phyloP scores from a whole-genome alignment of 2,329 filamentous ascomycete species.

The Pseudomassariella vexata region DNA sequence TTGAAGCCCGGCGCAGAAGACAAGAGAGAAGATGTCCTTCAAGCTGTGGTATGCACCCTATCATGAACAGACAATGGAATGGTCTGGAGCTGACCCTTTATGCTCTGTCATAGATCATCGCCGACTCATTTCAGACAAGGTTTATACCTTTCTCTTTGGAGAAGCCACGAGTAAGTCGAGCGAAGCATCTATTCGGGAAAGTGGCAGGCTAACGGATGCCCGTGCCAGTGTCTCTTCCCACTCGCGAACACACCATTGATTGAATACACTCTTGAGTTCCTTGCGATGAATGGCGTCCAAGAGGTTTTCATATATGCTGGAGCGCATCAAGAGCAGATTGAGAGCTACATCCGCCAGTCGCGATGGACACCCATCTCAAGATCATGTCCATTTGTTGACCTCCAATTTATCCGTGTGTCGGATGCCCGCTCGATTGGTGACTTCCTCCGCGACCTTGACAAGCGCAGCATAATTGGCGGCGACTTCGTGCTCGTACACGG shows the following conservation, averaged over 20 bases:
- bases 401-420: slow-evolving; percentile 79
- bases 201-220: slow-evolving; percentile 4
- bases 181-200: background rate
- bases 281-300: slow-evolving; percentile 91
- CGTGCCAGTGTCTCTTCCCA: slow-evolving; percentile 74
- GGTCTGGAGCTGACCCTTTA: too few relatives aligned
- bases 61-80: slow-evolving; percentile 1
- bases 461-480: slow-evolving; percentile 74
- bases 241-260: slow-evolving; percentile 92
- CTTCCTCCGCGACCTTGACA: slow-evolving; percentile 89
- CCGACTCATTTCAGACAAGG: slow-evolving; percentile 89
- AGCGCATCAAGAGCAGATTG: slow-evolving; percentile 79
- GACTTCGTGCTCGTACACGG: slow-evolving; percentile 93
- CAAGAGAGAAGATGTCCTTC: slow-evolving; percentile 53
- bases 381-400: slow-evolving; percentile 63
- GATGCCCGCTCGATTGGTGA: slow-evolving; percentile 86
- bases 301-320: slow-evolving; percentile 91
- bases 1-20: slow-evolving; percentile 44
- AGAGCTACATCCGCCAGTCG: slow-evolving; percentile 77
- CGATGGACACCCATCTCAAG: slow-evolving; percentile 57
- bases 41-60: slow-evolving; percentile 27
- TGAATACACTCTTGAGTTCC: slow-evolving; percentile 95
- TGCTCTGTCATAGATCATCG: slow-evolving; percentile 58
- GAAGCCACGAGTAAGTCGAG: slow-evolving; percentile 68
- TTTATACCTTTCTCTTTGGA: slow-evolving; percentile 88